Base-by-base conservation (phyloP, 2,329 filamentous ascomycete genomes). In the Colletotrichum tamarilloi region DNA sequence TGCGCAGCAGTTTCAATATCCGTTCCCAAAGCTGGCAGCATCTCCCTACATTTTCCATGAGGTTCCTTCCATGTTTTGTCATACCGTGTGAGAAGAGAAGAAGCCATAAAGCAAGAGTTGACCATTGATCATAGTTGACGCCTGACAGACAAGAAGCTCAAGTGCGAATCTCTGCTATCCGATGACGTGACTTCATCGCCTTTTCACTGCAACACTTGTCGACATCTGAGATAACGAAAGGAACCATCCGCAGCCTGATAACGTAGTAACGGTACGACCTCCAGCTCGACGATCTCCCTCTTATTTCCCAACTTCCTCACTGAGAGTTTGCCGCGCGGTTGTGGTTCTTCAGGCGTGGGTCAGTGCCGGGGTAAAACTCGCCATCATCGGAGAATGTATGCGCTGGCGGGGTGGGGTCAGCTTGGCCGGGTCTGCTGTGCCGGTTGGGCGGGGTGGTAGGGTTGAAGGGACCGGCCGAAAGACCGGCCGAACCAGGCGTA, bases 341-440 rank as follows among this genome's bases (percentile, higher is more conserved):
- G 0, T 5, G 42, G 8, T n/a, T 30, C 22, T 46, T 32, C 28
- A 69, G 26, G 1, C 32, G 32, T 6, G 55, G 53, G 3, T 69
- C 66, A 11, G 59, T 30, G 11, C 59, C 67, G 2, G 70, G 70
- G 22, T 69, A 72, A 46, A 63, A 72, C 4, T 64, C 53, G 53
- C 69, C 70, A 46, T 72, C 70, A 19, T 72, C 70, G 30, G 57
- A 32, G 19, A 72, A 72, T 0, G 66, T 69, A 46, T 72, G 35
- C 1, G 70, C 58, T 3, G 59, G 38, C n/a, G 66, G 70, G 7
- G 70, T 72, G 28, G 64, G 64, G 64, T 26, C 55, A n/a, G 24
- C 35, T 28, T 5, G 24, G 12, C 46, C 24, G 35, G 14, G 38
- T 22, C 56, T 56, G n/a, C 11, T 14, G 14, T 32, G 30, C n/a